Percentiles rank a stretch among this genome's conserved stretches.
Conservation (phyloP, 148 eudicot species). For the Rhododendron molle region DNA sequence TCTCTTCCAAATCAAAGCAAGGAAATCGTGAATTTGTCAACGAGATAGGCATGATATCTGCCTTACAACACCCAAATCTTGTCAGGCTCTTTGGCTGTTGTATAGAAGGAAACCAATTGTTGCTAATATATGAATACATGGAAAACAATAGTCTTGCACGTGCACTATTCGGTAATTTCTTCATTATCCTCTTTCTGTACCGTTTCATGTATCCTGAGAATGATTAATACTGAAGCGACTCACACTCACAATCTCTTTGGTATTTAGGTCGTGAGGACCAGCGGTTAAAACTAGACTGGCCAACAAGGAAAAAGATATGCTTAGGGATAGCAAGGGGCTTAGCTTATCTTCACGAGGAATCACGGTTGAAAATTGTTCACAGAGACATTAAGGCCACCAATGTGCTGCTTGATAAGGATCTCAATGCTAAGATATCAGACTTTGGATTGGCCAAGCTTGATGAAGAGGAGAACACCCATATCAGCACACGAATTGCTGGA, state of each 20-base stretch:
- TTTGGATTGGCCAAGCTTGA: conserved; percentile 89
- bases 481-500: conserved; percentile 79
- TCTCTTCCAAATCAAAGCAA: conserved; percentile 77
- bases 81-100: conserved; percentile 81
- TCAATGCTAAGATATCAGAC: conserved; percentile 76
- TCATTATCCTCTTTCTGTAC: neutral
- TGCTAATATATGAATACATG: conserved; percentile 70
- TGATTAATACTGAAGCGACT: neutral
- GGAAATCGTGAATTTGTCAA: conserved; percentile 73
- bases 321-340: conserved; percentile 58
- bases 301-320: conserved; percentile 51
- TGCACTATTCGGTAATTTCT: conserved; percentile 60
- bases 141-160: conserved; percentile 80
- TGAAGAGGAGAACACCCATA: conserved; percentile 73
- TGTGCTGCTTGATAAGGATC: conserved; percentile 79
- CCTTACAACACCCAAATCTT: conserved; percentile 83
- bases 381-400: conserved; percentile 86
- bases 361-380: conserved; percentile 60
- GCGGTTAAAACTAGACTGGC: conserved; percentile 45
- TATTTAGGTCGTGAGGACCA: conserved; percentile 37
- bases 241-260: neutral
- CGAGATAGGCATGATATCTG: conserved; percentile 86
- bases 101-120: conserved; percentile 69
- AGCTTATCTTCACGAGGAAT: conserved; percentile 67
- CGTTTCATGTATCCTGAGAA: neutral